A percentile compares a stretch with the other conserved stretches of the same genome.
Evolutionary conservation across 2,329 filamentous ascomycete species (phyloP).

Genomic region (Xylaria sp.): DNA sequence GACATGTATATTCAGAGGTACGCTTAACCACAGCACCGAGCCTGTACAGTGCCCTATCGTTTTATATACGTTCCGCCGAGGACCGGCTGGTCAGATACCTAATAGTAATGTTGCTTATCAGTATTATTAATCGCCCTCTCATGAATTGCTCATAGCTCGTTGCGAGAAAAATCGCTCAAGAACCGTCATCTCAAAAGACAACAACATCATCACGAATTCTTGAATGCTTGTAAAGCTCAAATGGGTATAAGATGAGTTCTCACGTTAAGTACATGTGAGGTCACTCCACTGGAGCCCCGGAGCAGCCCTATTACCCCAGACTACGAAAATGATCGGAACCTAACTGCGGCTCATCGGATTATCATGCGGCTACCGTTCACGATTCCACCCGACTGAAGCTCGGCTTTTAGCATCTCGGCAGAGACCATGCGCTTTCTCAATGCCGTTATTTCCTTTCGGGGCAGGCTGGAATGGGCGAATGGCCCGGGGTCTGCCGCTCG

Average conservation of each 20-base stretch:
- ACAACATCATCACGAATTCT: slow-evolving; percentile 18
- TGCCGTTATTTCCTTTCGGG: slow-evolving; percentile 26
- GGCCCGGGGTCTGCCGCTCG: slow-evolving; percentile 21
- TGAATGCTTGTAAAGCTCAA: slow-evolving; percentile 1
- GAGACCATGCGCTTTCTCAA: slow-evolving; percentile 17
- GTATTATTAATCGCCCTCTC: slow-evolving; percentile 35
- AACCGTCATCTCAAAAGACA: slow-evolving; percentile 16
- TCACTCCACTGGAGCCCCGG: slow-evolving; percentile 42
- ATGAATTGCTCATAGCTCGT: slow-evolving; percentile 13
- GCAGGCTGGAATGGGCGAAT: slow-evolving; percentile 15
- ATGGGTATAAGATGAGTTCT: slow-evolving; percentile 33
- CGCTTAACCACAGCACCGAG: slow-evolving; percentile 13
- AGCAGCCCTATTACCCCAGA: slow-evolving; percentile 42
- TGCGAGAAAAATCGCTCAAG: slow-evolving; percentile 37
- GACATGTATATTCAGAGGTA: slow-evolving; percentile 20
- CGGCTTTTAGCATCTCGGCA: slow-evolving; percentile 43
- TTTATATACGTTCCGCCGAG: slow-evolving; percentile 33
- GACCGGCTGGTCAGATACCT: slow-evolving; percentile 28
- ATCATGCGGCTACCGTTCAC: slow-evolving; percentile 41
- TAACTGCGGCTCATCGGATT: slow-evolving; percentile 45
- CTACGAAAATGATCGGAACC: slow-evolving; percentile 47
- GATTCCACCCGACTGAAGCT: slow-evolving; percentile 48
- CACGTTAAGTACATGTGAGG: slow-evolving; percentile 40
- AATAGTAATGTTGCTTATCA: slow-evolving; percentile 17
- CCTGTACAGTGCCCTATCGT: slow-evolving; percentile 28